phyloP scores from a whole-genome alignment of 75 land plant species.

The Gnetum montanum region DNA sequence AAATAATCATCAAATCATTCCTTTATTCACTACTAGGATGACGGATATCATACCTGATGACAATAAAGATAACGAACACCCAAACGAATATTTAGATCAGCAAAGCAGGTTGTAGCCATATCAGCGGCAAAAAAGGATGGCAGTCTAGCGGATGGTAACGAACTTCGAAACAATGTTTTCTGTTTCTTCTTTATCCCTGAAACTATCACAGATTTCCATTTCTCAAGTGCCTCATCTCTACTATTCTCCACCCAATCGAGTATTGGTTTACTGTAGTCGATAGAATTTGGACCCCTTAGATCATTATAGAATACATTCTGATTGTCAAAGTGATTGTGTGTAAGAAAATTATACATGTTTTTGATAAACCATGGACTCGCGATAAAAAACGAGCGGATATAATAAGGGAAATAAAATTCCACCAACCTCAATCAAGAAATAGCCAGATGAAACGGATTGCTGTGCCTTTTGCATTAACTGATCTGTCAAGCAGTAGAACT shows the following conservation, averaged over 20 bases:
- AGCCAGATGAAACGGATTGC: slow-evolving; percentile 67
- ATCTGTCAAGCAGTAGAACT: slow-evolving; percentile 71
- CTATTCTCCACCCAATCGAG: slow-evolving; percentile 55
- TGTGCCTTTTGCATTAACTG: slow-evolving; percentile 62
- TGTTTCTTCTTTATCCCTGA: slow-evolving; percentile 36
- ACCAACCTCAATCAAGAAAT: slow-evolving; percentile 78
- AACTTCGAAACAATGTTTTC: slow-evolving; percentile 24
- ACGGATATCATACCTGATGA: slow-evolving; percentile 73
- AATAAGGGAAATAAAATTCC: no score
- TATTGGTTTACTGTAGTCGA: slow-evolving; percentile 68
- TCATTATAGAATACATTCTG: slow-evolving; percentile 89
- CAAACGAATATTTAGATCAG: slow-evolving; percentile 54
- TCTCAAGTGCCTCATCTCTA: slow-evolving; percentile 45
- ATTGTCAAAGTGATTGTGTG: no score
- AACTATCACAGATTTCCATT: slow-evolving; percentile 47
- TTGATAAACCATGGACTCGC: not conserved
- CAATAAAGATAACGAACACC: slow-evolving; percentile 86
- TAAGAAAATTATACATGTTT: no score
- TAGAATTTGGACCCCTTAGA: slow-evolving; percentile 61
- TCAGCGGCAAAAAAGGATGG: slow-evolving; percentile 44
- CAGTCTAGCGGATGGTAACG: slow-evolving; percentile 12
- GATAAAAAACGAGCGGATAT: no score
- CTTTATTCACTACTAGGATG: no score
- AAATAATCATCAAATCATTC: not conserved
- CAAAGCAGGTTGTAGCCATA: slow-evolving; percentile 58